Conservation (phyloP, 495 filamentous ascomycete genomes). For the Talaromyces borbonicus region DNA sequence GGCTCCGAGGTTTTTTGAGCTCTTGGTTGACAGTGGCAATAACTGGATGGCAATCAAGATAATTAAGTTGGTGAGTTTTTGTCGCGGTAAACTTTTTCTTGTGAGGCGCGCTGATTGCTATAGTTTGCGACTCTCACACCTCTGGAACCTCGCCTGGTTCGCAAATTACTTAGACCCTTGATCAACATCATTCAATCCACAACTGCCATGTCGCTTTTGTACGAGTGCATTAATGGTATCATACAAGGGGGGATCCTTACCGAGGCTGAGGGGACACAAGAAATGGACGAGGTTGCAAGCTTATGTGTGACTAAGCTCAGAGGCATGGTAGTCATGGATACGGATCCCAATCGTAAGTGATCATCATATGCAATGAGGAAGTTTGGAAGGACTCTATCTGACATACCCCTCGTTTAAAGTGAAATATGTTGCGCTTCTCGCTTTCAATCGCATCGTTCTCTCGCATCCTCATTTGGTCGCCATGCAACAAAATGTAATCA, state of each 20-base stretch:
- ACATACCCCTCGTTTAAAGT: too few relatives aligned
- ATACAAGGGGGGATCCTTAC: conserved; percentile 92
- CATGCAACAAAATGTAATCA: conserved; percentile 87
- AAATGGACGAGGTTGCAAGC: conserved; percentile 84
- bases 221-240: conserved; percentile 97
- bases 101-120: conserved; percentile 9
- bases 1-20: conserved; percentile 81
- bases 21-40: conserved; percentile 86
- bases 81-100: background rate
- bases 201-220: conserved; percentile 89
- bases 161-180: conserved; percentile 89
- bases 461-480: conserved; percentile 82
- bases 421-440: conserved; percentile 93
- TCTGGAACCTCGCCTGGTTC: conserved; percentile 79
- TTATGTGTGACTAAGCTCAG: conserved; percentile 88
- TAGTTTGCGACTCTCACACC: conserved; percentile 94
- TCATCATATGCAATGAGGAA: too few relatives aligned
- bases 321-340: conserved; percentile 86
- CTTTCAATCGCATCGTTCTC: conserved; percentile 85
- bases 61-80: conserved; percentile 72
- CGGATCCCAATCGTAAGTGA: conserved; percentile 76
- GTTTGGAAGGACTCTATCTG: too few relatives aligned
- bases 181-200: conserved; percentile 90
- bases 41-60: conserved; percentile 99
- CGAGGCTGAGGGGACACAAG: conserved; percentile 60